Conservation (phyloP, 169 alveolate species). For the Eimeria acervulina region DNA sequence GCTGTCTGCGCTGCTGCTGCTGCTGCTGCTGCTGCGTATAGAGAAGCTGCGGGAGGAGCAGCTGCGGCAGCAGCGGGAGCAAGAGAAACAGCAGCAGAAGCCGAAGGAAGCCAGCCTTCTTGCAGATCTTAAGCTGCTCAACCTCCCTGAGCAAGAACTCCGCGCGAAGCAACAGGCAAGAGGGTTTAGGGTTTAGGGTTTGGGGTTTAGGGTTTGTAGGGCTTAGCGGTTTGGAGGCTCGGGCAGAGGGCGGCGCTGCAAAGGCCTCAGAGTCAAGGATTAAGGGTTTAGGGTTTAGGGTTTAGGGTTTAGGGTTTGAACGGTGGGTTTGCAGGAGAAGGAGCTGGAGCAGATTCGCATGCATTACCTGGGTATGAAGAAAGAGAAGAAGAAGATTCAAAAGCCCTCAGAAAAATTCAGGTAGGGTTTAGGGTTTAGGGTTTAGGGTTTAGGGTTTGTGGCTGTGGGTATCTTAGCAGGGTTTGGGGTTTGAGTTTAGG, state of each 20-base stretch:
- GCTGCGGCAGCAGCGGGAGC: too few relatives aligned
- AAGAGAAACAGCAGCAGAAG: neutral
- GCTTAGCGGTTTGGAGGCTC: neutral
- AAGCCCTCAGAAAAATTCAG: slow-evolving; percentile 97
- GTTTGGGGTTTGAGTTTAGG: slow-evolving; percentile 23
- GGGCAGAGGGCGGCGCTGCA: neutral
- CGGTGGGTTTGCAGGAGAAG: slow-evolving; percentile 86
- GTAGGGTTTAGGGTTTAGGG: neutral
- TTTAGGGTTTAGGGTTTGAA: neutral
- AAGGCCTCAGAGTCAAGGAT: neutral
- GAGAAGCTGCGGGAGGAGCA: too few relatives aligned
- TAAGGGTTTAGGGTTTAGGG: slow-evolving; percentile 6
- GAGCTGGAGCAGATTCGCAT: slow-evolving; percentile 93
- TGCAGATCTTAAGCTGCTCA: slow-evolving; percentile 76
- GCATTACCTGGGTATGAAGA: slow-evolving; percentile 91
- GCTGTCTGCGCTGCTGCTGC: too few relatives aligned
- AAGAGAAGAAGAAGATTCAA: slow-evolving; percentile 88
- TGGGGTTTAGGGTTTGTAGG: neutral
- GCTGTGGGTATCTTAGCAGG: too few relatives aligned
- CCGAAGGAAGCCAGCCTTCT: slow-evolving; percentile 50
- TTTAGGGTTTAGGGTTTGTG: too few relatives aligned
- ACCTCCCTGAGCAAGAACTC: slow-evolving; percentile 79
- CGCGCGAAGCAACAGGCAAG: slow-evolving; percentile 80
- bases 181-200: slow-evolving; percentile 48
- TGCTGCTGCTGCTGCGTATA: neutral